Evolutionary conservation across 139 green algal species (phyloP).

Genomic region (Monoraphidium neglectum): DNA sequence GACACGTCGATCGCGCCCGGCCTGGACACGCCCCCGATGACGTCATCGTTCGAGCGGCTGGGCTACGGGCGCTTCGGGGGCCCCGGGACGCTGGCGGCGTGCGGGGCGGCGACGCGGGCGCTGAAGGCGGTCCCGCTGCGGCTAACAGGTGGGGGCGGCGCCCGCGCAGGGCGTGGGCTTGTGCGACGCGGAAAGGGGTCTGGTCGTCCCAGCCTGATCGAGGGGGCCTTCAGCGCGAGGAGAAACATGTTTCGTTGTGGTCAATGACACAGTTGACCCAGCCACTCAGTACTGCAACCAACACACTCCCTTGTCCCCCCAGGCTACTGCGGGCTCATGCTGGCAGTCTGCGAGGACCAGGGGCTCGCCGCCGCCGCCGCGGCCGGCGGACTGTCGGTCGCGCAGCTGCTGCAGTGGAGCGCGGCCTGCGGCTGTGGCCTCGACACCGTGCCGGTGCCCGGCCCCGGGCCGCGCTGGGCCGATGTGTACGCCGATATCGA

Average conservation of each 20-base stretch:
- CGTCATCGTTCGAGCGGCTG: conserved; percentile 32
- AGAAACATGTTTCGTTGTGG: not conserved
- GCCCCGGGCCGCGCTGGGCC: not conserved
- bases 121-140: conserved; percentile 39
- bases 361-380: conserved; percentile 21
- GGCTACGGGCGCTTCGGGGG: conserved; percentile 38
- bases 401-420: conserved; percentile 43
- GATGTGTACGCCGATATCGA: too few species aligned
- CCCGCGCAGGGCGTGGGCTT: too few species aligned
- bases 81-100: conserved; percentile 44
- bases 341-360: conserved; percentile 57
- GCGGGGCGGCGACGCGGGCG: conserved; percentile 38
- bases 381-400: conserved; percentile 30
- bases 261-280: not conserved
- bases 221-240: not conserved
- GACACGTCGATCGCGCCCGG: conserved; percentile 50
- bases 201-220: not conserved
- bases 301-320: not conserved
- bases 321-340: conserved; percentile 60
- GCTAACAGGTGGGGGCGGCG: conserved; percentile 1
- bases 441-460: conserved; percentile 57
- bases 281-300: not conserved
- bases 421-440: conserved; percentile 59
- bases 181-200: too few species aligned
- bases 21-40: conserved; percentile 34